Base-by-base conservation (phyloP, 192 early-diverging fungal genomes). In the Helicostylum pulchrum region DNA sequence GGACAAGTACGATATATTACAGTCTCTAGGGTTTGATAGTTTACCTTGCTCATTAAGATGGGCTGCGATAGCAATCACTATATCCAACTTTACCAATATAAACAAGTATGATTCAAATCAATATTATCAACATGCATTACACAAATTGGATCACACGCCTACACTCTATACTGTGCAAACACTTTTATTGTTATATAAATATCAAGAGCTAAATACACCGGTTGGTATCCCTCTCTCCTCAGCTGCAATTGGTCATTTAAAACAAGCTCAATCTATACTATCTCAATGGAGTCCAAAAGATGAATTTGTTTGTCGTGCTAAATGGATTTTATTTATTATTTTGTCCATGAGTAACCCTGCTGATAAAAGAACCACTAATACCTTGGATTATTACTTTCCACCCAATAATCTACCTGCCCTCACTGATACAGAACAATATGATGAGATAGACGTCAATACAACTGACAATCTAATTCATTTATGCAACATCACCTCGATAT, bases 191-290 rank as follows among this genome's bases (percentile, higher is more conserved):
- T 30, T 64, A 7, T 64, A 64, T 14, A 64, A 64, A 45, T 53
- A 64, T 53, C 49, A 64, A 17, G 62, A 64, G 9, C 12, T 64
- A 4, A 32, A 53, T 43, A 64, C 62, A 9, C 62, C 62, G 10
- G 51, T 51, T 9, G 62, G 51, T 30, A 53, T 34, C 5, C 50
- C 9, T 6, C 17, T 64, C 21, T 39, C 62, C 14, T 15, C 34
- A 34, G 17, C 23, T n/a, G 62, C 50, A 11, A 42, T 53, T 44
- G 14, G 14, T 9, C 36, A 19, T n/a, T 43, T 64, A 50, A 53
- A 21, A 5, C 32, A 51, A 42, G 62, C 50, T 26, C 11, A 53
- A 21, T 23, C 6, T 11, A 20, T 53, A 21, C 20, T 64, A 30
- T 26, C 48, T 20, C 62, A 54, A 26, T 52, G 21, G 36, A 43